Percentiles rank a stretch among this genome's conserved stretches.
phyloP scores from a whole-genome alignment of 306 rosid genomes.

The Urtica urens region DNA sequence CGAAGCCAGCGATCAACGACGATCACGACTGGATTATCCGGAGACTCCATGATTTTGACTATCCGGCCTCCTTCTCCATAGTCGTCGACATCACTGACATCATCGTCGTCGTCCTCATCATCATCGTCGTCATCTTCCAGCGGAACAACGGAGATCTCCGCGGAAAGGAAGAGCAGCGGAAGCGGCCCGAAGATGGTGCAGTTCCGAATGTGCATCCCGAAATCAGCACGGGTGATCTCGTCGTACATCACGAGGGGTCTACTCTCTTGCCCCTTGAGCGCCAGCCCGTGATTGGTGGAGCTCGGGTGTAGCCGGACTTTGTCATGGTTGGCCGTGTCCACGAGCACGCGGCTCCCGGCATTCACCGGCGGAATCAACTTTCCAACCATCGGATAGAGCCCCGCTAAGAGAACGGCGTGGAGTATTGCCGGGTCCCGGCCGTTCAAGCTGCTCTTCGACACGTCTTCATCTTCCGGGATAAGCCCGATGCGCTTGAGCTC shows the following conservation, averaged over 20 bases:
- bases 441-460: conserved; percentile 47
- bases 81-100: conserved; percentile 46
- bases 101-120: conserved; percentile 5
- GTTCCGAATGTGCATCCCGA: conserved; percentile 48
- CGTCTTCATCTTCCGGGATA: conserved; percentile 39
- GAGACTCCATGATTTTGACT: conserved; percentile 63
- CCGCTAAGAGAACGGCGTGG: conserved; percentile 68
- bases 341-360: conserved; percentile 16
- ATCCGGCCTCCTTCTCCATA: conserved; percentile 25
- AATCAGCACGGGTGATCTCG: conserved; percentile 69
- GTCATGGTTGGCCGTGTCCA: conserved; percentile 47
- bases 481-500: conserved; percentile 66
- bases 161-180: conserved; percentile 59
- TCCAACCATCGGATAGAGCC: conserved; percentile 90
- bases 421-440: conserved; percentile 60
- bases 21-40: conserved; percentile 52
- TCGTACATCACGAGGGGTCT: conserved; percentile 52
- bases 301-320: conserved; percentile 53
- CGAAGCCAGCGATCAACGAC: conserved; percentile 76
- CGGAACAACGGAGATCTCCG: conserved; percentile 85
- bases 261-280: conserved; percentile 8
- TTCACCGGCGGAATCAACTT: conserved; percentile 25
- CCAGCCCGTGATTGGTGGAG: conserved; percentile 35
- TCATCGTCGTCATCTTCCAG: conserved; percentile 10
- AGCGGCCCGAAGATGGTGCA: conserved; percentile 65